Evolutionary conservation across 768 basidiomycete species (phyloP).

Genomic region (Hericium erinaceus): DNA sequence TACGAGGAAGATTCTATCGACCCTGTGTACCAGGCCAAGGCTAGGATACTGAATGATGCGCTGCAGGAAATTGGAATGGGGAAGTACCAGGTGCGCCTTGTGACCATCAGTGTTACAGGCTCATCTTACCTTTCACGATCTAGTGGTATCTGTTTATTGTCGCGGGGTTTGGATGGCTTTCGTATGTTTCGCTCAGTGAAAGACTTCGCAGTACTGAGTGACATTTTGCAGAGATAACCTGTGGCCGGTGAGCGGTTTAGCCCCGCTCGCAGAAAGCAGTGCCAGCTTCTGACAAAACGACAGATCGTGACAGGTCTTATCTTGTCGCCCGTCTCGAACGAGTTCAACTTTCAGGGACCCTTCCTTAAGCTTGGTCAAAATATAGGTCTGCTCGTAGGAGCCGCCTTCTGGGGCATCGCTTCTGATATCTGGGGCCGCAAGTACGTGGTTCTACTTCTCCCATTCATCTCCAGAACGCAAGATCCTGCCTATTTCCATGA

Average conservation of each 20-base stretch:
- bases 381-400: slow-evolving; percentile 61
- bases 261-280: too few relatives aligned
- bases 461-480: background rate
- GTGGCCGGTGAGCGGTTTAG: slow-evolving; percentile 45
- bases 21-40: slow-evolving; percentile 41
- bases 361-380: slow-evolving; percentile 65
- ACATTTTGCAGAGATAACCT: slow-evolving; percentile 46
- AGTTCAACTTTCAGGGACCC: slow-evolving; percentile 54
- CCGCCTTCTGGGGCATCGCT: slow-evolving; percentile 58
- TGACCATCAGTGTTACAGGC: too few relatives aligned
- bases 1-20: slow-evolving; percentile 19
- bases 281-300: background rate
- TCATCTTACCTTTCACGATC: background rate
- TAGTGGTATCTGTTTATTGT: slow-evolving; percentile 58
- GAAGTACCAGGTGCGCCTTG: slow-evolving; percentile 35
- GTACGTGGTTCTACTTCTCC: slow-evolving; percentile 22
- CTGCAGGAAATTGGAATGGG: slow-evolving; percentile 51
- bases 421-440: slow-evolving; percentile 66
- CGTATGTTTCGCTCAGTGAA: slow-evolving; percentile 32
- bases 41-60: slow-evolving; percentile 34
- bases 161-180: slow-evolving; percentile 68
- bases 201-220: background rate
- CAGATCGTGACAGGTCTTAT: slow-evolving; percentile 62
- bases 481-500: background rate
- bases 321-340: slow-evolving; percentile 50